These are phyloP conservation scores for Vachellia pachyceras DNA, from an alignment of 306 rosid species.

Conservation along the genomic window DNA sequence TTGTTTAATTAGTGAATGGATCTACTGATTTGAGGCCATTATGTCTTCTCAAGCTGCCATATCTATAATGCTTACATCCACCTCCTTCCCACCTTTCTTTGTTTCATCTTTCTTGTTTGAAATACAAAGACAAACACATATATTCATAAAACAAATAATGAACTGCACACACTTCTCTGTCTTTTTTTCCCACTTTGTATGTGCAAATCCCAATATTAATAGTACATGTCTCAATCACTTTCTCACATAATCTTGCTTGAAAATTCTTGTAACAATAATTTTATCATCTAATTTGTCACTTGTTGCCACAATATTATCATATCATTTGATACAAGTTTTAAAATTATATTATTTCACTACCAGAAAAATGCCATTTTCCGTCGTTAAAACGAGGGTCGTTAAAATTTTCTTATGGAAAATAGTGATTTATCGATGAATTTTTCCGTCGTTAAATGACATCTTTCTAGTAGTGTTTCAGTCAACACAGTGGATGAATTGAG, in stretches of 20 bases:
- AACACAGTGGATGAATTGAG: neutral
- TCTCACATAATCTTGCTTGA: conserved; percentile 33
- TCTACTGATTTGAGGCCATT: conserved; percentile 59
- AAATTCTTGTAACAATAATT: neutral
- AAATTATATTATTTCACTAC: neutral
- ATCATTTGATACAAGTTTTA: neutral
- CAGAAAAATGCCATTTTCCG: too few species aligned
- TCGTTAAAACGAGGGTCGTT: too few species aligned
- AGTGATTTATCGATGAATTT: too few species aligned
- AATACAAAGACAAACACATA: conserved; percentile 55
- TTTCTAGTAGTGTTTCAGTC: neutral
- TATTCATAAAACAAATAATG: neutral
- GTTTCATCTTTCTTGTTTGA: conserved; percentile 56
- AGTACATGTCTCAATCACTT: conserved; percentile 36
- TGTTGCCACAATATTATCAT: neutral
- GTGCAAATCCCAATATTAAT: conserved; percentile 34
- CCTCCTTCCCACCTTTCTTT: conserved; percentile 32
- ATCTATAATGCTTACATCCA: conserved; percentile 45
- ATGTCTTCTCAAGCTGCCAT: conserved; percentile 60
- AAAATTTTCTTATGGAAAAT: too few species aligned
- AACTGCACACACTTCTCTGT: conserved; percentile 3
- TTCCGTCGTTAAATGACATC: too few species aligned
- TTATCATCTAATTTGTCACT: neutral
- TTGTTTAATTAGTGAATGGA: conserved; percentile 53
- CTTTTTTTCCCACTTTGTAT: neutral